Base-by-base conservation (phyloP, 768 basidiomycete species). In the Russula vinacea region DNA sequence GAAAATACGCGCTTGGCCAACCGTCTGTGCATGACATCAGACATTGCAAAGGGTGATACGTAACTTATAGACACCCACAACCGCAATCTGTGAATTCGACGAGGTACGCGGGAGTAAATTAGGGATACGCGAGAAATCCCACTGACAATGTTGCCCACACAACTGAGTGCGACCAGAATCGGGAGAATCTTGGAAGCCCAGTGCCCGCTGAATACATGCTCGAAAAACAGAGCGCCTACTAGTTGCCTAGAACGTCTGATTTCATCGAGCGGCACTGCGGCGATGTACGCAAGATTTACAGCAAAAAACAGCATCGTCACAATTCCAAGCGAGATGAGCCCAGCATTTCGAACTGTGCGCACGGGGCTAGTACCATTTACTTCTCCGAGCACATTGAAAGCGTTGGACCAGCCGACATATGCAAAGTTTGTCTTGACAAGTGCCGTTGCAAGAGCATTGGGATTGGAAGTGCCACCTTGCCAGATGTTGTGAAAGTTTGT, bases 141-240 rank as follows among this genome's bases (percentile, higher is more conserved):
- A 73, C 3, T 77, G 76, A 54, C 75, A 70, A 66, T 69, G 26
- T 68, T 68, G 3, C 68, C 65, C 29, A 64, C 62, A 44, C 68
- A 68, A 22, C 68, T 64, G 8, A 68, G 44, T 19, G 66, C 62
- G 42, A 67, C 68, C 26, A 68, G 39, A 26, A 67, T 47, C 1
- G 68, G 65, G 32, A 68, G 55, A 13, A 67, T 58, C 59, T 67
- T 68, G 22, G 65, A 60, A 22, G 68, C 62, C 22, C 76, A 75
- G 11, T 73, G 71, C 16, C 71, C 72, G 0, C 81, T 81, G 58
- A 83, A 84, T 9, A 83, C 80, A 16, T 76, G 76, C 33, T 75
- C 69, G 71, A 84, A 83, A 73, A 83, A 84, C 19, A 80, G 71
- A 32, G 77, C 79, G 2, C 79, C 83, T 8, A 80, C 75, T 40